A percentile compares a stretch with the other conserved stretches of the same genome.
These are phyloP conservation scores for Penicillium egyptiacum DNA, from an alignment of 495 filamentous ascomycete species.

Conservation along the genomic window DNA sequence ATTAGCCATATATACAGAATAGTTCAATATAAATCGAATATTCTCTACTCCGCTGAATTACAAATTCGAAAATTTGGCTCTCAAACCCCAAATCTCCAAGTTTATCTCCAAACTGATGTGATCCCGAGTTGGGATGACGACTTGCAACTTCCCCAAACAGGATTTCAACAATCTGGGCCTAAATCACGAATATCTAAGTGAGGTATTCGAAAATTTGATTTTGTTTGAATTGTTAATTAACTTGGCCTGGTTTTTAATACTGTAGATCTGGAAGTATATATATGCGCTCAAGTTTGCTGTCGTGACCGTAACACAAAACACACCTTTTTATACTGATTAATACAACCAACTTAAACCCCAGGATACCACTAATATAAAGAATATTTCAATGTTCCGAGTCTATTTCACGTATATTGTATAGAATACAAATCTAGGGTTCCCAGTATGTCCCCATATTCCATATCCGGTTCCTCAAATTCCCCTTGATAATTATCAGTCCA, in stretches of 20 bases:
- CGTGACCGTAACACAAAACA: not conserved
- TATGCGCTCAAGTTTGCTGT: not conserved
- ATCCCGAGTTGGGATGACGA: constrained; percentile 28
- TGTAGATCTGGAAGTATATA: not conserved
- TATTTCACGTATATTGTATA: not conserved
- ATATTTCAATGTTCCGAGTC: not conserved
- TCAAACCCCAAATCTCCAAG: not conserved
- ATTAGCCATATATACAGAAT: not conserved
- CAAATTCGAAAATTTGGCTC: not conserved
- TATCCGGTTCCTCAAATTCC: not conserved
- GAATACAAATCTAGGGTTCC: not conserved
- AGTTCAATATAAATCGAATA: not conserved
- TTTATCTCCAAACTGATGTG: constrained; percentile 26
- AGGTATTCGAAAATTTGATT: not conserved
- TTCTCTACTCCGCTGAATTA: not conserved
- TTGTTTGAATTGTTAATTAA: not conserved
- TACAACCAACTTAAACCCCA: not conserved
- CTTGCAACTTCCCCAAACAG: not conserved
- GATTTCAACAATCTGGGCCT: constrained; percentile 1
- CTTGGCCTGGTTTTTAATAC: not conserved
- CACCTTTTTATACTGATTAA: not conserved
- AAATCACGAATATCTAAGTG: constrained; percentile 3
- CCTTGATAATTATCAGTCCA: not conserved
- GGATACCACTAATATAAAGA: not conserved
- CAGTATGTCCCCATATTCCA: not conserved